Evolutionary conservation across 768 basidiomycete genomes (phyloP), one percentile per base, ranked within the genome.

Genomic region (Naganishia vishniacii): DNA sequence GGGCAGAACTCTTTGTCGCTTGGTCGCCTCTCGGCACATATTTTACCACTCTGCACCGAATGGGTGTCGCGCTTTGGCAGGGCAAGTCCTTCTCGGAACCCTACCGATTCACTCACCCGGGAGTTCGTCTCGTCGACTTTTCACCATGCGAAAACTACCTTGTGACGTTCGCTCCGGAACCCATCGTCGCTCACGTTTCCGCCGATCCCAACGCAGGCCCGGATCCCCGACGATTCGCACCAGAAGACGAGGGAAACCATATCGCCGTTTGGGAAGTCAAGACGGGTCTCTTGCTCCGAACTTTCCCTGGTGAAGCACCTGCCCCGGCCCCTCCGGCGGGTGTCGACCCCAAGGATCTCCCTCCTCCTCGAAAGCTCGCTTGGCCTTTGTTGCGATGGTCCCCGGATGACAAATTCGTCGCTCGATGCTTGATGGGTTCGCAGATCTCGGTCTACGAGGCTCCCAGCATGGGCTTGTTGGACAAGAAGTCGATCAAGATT

Each of bases 341-440:
- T n/a, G 64, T 62, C 34, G 73, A 73, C 41, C 88, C 87, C 28
- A 80, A 82, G 25, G 70, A 71, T 29, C 40, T 59, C 20, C 70
- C 70, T 15, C 32, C 65, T 28, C 69, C 73, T 34, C 69, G 69
- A 40, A 88, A 87, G 74, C 70, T 79, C 65, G 65, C 70, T 31
- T 98, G 94, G 93, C 95, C 95, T 2, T 85, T 86, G 23, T 81
- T 99, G 68, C 97, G 95, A 81, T 99, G 94, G 93, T 93, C 90
- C 65, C 84, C 90, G 0, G 94, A 98, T 77, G 95, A 98, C 78
- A 88, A 90, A 77, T 98, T 84, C 77, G 88, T 92, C 68, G 95
- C 87, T 26, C 85, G 93, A 32, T 83, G 91, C 65, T 89, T 89
- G 29, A 85, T 88, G 40, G 91, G 91, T 15, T 86, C 88, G 74